These are phyloP conservation scores for Porpolomopsis calyptriformis DNA, from an alignment of 768 basidiomycete genomes.

Conservation along the genomic window DNA sequence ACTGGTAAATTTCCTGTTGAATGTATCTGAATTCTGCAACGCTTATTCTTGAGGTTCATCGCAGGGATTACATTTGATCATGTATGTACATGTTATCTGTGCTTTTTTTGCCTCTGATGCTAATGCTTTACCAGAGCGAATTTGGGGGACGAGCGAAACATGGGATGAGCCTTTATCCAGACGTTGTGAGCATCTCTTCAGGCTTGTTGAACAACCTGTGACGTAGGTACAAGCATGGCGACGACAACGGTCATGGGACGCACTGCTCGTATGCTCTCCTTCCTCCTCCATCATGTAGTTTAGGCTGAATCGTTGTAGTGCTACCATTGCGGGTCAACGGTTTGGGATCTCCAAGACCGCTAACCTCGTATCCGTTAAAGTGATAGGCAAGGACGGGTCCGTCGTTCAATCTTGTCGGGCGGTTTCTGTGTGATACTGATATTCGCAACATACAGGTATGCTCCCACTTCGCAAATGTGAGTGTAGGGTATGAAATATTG, in stretches of 20 bases:
- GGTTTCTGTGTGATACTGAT: neutral
- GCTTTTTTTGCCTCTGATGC: neutral
- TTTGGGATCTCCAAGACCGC: constrained; percentile 28
- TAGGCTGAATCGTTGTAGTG: constrained; percentile 13
- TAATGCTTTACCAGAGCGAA: constrained; percentile 18
- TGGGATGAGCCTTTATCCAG: constrained; percentile 28
- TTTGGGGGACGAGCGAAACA: constrained; percentile 34
- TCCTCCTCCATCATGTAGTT: neutral
- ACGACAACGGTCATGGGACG: constrained; percentile 36
- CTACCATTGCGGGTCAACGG: constrained; percentile 24
- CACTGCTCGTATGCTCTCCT: constrained; percentile 23
- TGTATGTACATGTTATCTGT: constrained; percentile 10
- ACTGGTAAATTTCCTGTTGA: constrained; percentile 13
- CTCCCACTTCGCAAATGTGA: constrained; percentile 19
- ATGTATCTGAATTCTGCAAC: neutral
- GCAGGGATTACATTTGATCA: constrained; percentile 17
- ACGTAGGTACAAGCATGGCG: constrained; percentile 13
- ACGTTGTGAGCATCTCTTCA: neutral
- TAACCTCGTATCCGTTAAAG: constrained; percentile 32
- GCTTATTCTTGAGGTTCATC: constrained; percentile 2
- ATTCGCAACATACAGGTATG: neutral
- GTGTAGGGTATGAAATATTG: constrained; percentile 1
- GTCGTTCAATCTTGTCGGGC: constrained; percentile 1
- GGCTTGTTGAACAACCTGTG: neutral
- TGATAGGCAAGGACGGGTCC: constrained; percentile 26